Base-by-base conservation (phyloP, 805 yeast species). In the Wickerhamiella sorbophila region DNA sequence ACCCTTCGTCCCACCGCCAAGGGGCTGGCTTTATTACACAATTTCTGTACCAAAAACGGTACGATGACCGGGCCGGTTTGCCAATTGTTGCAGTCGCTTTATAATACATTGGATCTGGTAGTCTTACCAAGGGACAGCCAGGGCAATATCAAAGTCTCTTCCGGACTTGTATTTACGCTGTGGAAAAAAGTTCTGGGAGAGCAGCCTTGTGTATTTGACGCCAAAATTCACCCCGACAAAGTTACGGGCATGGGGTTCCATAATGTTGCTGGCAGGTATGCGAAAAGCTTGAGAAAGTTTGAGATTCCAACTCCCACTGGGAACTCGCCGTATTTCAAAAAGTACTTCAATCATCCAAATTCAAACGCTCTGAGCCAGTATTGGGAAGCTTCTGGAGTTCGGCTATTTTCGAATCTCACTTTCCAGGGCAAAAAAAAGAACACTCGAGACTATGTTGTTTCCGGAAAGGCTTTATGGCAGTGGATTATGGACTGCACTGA, bases 401-500 rank as follows among this genome's bases (percentile, higher is more conserved):
- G 94, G 16, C 52, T 82, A 3, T 73, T 72, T 48, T 55, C 64
- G 34, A 54, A 70, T 36, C 67, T 66, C 43, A 49, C 52, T 4
- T 67, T 70, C 45, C 40, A 40, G 20, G 29, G 48, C 4, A 38
- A 47, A 20, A 51, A 1, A 46, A 24, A 61, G 66, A n/a, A 8
- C 29, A 24, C 29, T 24, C 29, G 29, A 24, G 29, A 24, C 12
- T 69, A 67, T 50, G 70, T 75, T 41, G 68, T 83, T 47, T 70
- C 81, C 1, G 93, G 95, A 0, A 80, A 80, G 51, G 79, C 91
- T 0, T 63, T 79, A 0, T 70, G 77, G 59, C 95, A 86, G 53
- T 88, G 95, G 94, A 53, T 88, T 5, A 69, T 79, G 74, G 97
- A 88, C 48, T 86, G 95, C 54, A 81, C 95, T 1, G 91, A 83